A percentile compares a stretch with the other conserved stretches of the same genome.
Evolutionary conservation across 495 filamentous ascomycete species (phyloP).

Genomic region (Aspergillus incahuasiensis): DNA sequence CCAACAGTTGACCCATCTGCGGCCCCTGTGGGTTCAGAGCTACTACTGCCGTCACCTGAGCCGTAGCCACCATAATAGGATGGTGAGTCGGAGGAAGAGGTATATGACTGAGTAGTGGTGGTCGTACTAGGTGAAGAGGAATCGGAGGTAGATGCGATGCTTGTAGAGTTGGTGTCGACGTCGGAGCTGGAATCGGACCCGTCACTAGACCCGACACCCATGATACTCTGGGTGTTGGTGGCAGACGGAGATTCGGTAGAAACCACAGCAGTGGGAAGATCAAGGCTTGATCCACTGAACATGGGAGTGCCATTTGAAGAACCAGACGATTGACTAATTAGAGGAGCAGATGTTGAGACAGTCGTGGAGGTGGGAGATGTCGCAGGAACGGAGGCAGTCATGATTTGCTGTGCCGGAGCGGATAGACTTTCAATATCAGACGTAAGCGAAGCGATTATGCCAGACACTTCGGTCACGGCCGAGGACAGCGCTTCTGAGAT

Average conservation of each 20-base stretch:
- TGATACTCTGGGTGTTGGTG: not conserved
- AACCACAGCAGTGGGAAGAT: conserved; percentile 2
- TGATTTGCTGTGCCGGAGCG: not conserved
- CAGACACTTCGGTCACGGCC: not conserved
- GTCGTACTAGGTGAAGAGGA: not conserved
- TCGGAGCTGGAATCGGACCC: conserved; percentile 2
- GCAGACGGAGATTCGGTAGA: not conserved
- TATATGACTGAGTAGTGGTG: conserved; percentile 5
- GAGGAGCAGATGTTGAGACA: not conserved
- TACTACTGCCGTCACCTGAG: not conserved
- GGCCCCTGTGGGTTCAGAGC: not conserved
- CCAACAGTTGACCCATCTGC: conserved; percentile 9
- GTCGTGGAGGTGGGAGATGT: not conserved
- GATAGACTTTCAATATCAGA: conserved; percentile 7
- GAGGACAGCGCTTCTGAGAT: not conserved
- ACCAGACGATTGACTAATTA: not conserved
- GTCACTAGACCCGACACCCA: not conserved
- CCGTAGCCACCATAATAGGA: not conserved
- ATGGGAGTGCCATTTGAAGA: not conserved
- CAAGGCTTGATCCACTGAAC: not conserved
- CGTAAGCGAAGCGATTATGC: not conserved
- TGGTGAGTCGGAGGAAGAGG: not conserved
- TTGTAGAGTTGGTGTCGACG: conserved; percentile 2
- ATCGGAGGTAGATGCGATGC: not conserved
- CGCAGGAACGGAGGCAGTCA: not conserved